Evolutionary conservation across 805 yeast species (phyloP).

Genomic region (Sugiyamaella valdiviana): DNA sequence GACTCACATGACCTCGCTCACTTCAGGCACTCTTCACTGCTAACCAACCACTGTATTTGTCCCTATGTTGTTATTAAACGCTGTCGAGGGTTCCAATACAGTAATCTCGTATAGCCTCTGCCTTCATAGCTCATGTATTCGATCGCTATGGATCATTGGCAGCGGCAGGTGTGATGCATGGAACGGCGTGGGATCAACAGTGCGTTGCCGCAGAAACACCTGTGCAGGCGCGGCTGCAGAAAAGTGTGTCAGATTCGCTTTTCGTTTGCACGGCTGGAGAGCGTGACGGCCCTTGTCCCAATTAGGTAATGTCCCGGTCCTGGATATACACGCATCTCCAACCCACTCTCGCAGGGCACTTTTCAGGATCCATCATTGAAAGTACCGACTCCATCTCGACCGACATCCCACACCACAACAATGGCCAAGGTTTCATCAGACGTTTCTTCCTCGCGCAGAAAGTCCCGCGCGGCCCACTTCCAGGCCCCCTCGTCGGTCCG

Average conservation of each 20-base stretch:
- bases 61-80: too few species aligned
- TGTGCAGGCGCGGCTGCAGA: not conserved
- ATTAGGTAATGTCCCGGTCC: not conserved
- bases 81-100: too few species aligned
- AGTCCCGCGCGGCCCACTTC: conserved; percentile 99
- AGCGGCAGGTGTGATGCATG: too few species aligned
- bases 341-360: not conserved
- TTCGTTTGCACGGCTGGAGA: not conserved
- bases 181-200: not conserved
- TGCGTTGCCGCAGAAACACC: not conserved
- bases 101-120: too few species aligned
- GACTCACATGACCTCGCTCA: too few species aligned
- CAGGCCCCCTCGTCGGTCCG: conserved; percentile 93
- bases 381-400: not conserved
- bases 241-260: not conserved
- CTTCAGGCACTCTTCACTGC: too few species aligned
- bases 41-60: too few species aligned
- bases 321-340: not conserved
- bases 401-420: conserved; percentile 24
- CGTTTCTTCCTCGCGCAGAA: conserved; percentile 99
- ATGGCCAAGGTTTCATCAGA: conserved; percentile 71
- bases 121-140: not conserved
- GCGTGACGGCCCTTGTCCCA: not conserved
- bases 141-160: not conserved
- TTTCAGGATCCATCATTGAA: not conserved